Conservation (phyloP, 2,329 filamentous ascomycete genomes). For the Fusarium nanum region DNA sequence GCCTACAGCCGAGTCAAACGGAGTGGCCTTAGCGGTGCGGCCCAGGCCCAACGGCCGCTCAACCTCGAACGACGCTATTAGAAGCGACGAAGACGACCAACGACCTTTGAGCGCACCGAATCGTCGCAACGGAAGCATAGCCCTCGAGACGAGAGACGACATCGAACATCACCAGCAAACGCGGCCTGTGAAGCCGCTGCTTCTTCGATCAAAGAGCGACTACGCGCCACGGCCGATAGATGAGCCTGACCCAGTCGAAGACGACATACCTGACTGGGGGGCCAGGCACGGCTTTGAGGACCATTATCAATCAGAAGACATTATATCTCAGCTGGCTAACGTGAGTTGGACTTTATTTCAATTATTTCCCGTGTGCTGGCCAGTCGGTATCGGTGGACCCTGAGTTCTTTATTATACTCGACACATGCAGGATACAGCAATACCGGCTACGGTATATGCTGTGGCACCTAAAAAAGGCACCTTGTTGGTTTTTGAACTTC, state of each 20-base stretch:
- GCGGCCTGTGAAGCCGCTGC: slow-evolving; percentile 61
- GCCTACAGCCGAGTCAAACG: slow-evolving; percentile 41
- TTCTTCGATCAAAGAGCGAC: slow-evolving; percentile 69
- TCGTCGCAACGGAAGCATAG: slow-evolving; percentile 52
- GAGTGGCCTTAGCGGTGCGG: slow-evolving; percentile 44
- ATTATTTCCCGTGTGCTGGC: slow-evolving; percentile 20
- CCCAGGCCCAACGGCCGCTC: slow-evolving; percentile 46
- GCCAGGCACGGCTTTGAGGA: slow-evolving; percentile 90
- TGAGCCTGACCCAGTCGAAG: slow-evolving; percentile 56
- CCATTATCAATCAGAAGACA: slow-evolving; percentile 90
- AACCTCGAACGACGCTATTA: slow-evolving; percentile 45
- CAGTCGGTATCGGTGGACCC: slow-evolving; percentile 27
- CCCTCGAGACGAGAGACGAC: slow-evolving; percentile 48
- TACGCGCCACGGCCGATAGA: slow-evolving; percentile 58
- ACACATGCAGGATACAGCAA: slow-evolving; percentile 8
- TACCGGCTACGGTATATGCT: neutral
- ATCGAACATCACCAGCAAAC: slow-evolving; percentile 52
- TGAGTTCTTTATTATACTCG: slow-evolving; percentile 51
- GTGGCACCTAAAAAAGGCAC: slow-evolving; percentile 2
- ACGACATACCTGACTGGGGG: slow-evolving; percentile 65
- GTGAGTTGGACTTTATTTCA: slow-evolving; percentile 61
- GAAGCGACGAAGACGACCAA: slow-evolving; percentile 48
- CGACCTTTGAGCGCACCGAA: slow-evolving; percentile 61
- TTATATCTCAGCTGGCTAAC: slow-evolving; percentile 84
- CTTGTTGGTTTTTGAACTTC: neutral